Base-by-base conservation (phyloP, 2,329 filamentous ascomycete genomes). In the Corniculantispora saksenae region DNA sequence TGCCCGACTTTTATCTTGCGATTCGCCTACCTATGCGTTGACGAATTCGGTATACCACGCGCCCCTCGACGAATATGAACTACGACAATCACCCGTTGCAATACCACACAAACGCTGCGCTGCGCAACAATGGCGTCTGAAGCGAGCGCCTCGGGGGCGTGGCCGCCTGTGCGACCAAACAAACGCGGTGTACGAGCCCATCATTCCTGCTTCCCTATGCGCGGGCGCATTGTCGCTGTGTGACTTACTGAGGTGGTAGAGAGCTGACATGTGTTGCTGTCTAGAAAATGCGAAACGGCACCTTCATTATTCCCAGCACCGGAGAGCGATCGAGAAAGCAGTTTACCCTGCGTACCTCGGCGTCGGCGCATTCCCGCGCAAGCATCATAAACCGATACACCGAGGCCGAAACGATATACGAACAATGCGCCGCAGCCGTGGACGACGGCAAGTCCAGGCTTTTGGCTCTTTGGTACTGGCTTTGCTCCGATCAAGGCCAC, bases 281-380 rank as follows among this genome's bases (percentile, higher is more conserved):
- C 54, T 73, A 89, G 86, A 88, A 93, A 84, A 83, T 96, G 67
- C 89, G 91, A 70, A 91, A 94, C 75, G 92, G 92, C 69, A 95
- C 92, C 53, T 93, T 96, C 76, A 91, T 98, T 70, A 85, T 97
- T 63, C 93, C 94, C 9, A 83, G 85, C 66, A 97, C 93, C 3
- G 94, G 94, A 72, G 91, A 97, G 77, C 91, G 93, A 68, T 86
- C 93, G 55, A 90, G 89, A 73, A 91, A 91, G 67, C 86, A 90
- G 67, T 93, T 97, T 71, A 94, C 90, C 25, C 82, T 97, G 32
- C 89, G 90, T 71, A 82, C 84, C 62, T 78, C 83, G 64, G 71
- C 73, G 65, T 71, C 66, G 66, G 63, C 70, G 29, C 60, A 66
- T 8, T 65, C 73, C 50, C 70, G 75, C 73, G 72, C 75, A 70